Evolutionary conservation across 2,329 filamentous ascomycete species (phyloP), one percentile per base, ranked within the genome.

Genomic region (Aspergillus viridinutans): DNA sequence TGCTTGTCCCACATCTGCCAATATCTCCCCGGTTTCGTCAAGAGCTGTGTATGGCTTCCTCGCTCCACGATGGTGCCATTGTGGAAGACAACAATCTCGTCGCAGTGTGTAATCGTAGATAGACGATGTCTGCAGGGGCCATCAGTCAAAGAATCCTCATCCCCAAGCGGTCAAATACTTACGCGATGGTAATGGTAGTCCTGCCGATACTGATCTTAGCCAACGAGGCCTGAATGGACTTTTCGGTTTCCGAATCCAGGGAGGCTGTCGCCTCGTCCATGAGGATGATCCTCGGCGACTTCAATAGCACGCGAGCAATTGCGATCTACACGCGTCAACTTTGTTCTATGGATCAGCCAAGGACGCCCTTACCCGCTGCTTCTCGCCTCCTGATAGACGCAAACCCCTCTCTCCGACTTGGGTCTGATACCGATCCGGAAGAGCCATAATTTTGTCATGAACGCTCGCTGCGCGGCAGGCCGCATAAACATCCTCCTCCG

Each of bases 381-480:
- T 63, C 67, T 83, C 79, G n/a, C 80, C 81, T 23, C 79, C 79
- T 4, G 77, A 80, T 25, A 83, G 71, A 49, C 76, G 77, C 8
- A 79, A 72, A 23, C 80, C 81, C 20, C 75, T 69, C 64, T 82
- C 79, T 21, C 81, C 81, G 26, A 83, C 76, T 45, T 70, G 65
- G 8, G 78, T 77, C 21, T 74, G 59, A 65, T 84, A 82, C 0
- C 77, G 76, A 65, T 83, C 76, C 0, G 83, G 76, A 63, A 89
- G 87, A 1, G 71, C 76, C 53, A 81, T 67, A 57, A 89, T 87
- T 61, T 85, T 84, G 54, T 87, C 82, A 69, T 89, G 86, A 26
- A 89, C 82, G 1, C 81, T 80, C 2, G 85, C 86, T 0, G 81
- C 80, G 55, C 79, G 79, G 66, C 85, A 88, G 0, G 85, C 86